Percentiles rank a stretch among this genome's conserved stretches.
Evolutionary conservation across 805 yeast species (phyloP).

Genomic region (Candida odintsovae): DNA sequence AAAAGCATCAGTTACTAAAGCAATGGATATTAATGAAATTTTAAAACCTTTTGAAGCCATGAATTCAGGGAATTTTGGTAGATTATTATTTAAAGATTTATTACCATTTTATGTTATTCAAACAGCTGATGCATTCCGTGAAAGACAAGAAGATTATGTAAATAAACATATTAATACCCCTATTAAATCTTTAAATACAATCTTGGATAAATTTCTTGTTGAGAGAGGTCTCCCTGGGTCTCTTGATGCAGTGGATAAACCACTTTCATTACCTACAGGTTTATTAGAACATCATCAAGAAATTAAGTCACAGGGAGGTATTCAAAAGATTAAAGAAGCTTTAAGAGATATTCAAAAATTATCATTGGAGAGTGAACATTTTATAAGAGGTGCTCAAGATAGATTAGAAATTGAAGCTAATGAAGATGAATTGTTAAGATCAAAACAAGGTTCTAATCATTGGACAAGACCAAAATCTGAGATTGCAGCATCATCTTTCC

Average conservation of each 20-base stretch:
- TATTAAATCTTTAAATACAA: slow-evolving; percentile 37
- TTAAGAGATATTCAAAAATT: slow-evolving; percentile 41
- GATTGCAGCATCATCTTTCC: slow-evolving; percentile 36
- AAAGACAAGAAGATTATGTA: slow-evolving; percentile 53
- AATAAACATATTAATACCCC: slow-evolving; percentile 41
- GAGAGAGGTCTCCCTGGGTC: slow-evolving; percentile 54
- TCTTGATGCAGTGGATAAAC: slow-evolving; percentile 53
- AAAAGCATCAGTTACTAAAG: slow-evolving; percentile 53
- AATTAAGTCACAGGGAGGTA: slow-evolving; percentile 49
- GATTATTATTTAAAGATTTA: slow-evolving; percentile 48
- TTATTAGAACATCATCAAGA: slow-evolving; percentile 51
- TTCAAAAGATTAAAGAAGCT: slow-evolving; percentile 33
- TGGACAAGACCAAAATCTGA: slow-evolving; percentile 51
- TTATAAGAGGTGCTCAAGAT: slow-evolving; percentile 41
- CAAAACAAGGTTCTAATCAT: slow-evolving; percentile 43
- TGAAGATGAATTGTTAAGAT: slow-evolving; percentile 49
- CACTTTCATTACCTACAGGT: slow-evolving; percentile 50
- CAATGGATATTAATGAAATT: slow-evolving; percentile 34
- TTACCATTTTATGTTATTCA: slow-evolving; percentile 65
- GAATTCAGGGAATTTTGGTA: slow-evolving; percentile 17
- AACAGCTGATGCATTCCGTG: slow-evolving; percentile 61
- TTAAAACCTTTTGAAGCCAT: slow-evolving; percentile 25
- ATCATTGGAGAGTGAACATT: slow-evolving; percentile 33
- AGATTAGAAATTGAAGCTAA: slow-evolving; percentile 43
- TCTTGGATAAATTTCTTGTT: slow-evolving; percentile 38